Evolutionary conservation across 2,329 filamentous ascomycete species (phyloP), one percentile per base, ranked within the genome.

Genomic region (Ceratocystis huliohia): DNA sequence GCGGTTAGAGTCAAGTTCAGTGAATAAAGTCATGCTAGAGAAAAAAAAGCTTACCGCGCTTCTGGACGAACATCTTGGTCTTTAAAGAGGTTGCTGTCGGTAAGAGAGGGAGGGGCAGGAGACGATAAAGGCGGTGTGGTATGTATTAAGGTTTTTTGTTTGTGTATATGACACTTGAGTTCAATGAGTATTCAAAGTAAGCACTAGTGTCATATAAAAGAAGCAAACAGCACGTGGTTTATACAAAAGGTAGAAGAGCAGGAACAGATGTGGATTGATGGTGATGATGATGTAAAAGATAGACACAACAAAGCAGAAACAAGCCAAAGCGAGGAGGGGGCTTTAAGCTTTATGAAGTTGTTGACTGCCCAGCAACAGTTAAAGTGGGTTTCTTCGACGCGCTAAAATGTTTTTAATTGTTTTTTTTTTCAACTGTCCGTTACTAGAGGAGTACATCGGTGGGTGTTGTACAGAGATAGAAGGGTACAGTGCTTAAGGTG

Each of bases 41-140:
- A 37, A 25, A 17, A 57, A 13, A n/a, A 46, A 78, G 13, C 82
- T 71, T 79, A 84, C 82, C 82, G 74, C 83, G 79, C 80, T 85
- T 85, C 75, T 80, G 81, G 75, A 85, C 83, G 74, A 81, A 85
- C 83, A 85, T 85, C 73, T 72, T 75, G 77, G 72, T 70, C 70
- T 67, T 61, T 70, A 50, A 46, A 50, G 63, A 61, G 20, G 44
- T 57, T 66, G 67, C 69, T 67, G 66, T 68, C 68, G 68, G 65
- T 65, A 66, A 69, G 69, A 69, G 68, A 66, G 64, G 68, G 56
- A 56, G 20, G 7, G 50, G 22, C 5, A 56, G 50, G 13, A 56
- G 50, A 56, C 2, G 10, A 17, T 6, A 56, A n/a, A 25, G 48
- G n/a, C 22, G 22, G 48, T 53, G 37, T 41, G 37, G 37, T 41